Evolutionary conservation across 805 yeast species (phyloP), one percentile per base, ranked within the genome.

Genomic region (Starmerella davenportii): DNA sequence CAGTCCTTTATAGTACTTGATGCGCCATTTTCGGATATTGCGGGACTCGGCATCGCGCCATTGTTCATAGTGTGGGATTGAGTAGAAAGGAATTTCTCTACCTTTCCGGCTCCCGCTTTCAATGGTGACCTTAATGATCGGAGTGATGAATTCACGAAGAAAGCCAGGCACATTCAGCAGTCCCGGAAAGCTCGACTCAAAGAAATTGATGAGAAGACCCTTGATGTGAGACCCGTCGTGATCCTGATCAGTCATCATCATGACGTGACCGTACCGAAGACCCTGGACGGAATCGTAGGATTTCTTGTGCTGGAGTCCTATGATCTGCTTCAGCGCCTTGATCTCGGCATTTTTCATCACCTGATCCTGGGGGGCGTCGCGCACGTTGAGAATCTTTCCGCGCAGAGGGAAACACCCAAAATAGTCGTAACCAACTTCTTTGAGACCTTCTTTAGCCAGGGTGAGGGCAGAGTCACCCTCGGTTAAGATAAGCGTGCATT

Each of bases 241-340:
- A 81, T 90, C 98, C 62, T 90, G 98, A 78, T 90, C 98, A 5
- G 98, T 84, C 96, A 90, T 90, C 55, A 90, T 84, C 96, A 90
- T 90, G 37, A 90, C 70, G 56, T 84, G 94, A 28, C 98, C 98
- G 54, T 90, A 90, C 56, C 98, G 73, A 45, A 90, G 64, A 3
- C 77, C 74, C 41, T 70, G 70, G 14, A 79, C 65, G 46, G 75
- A 77, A 17, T 74, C 75, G 55, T 90, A 90, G 32, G 65, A 66
- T 60, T 82, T 87, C 51, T 79, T 82, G 60, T 90, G 98, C 57
- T 85, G 95, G 40, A 90, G 64, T 17, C 98, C 98, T 64, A 90
- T 79, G 50, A 90, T 90, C 55, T 87, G 84, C 55, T 90, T 90
- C 51, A 90, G 70, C 3, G 95, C 94, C 57, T 82, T 87, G 55